A percentile compares a stretch with the other conserved stretches of the same genome.
Evolutionary conservation across 441 rosid genomes (phyloP).

Genomic region (Mallotus repandus): DNA sequence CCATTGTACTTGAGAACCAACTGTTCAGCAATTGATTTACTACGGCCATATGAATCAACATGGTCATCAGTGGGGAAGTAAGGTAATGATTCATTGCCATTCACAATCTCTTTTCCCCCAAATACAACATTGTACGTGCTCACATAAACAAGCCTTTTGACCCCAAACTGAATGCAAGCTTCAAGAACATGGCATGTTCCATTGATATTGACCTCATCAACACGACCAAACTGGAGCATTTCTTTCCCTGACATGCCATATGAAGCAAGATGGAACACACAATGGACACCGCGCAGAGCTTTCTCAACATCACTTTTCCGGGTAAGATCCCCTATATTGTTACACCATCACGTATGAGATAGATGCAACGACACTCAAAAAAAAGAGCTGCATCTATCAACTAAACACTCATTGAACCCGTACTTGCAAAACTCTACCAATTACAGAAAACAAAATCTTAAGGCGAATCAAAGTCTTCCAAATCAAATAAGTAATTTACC

Average conservation of each 20-base stretch:
- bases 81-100: slow-evolving; percentile 72
- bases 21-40: slow-evolving; percentile 86
- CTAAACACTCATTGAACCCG: neutral
- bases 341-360: slow-evolving; percentile 8
- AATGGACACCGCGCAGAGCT: slow-evolving; percentile 64
- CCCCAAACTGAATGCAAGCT: slow-evolving; percentile 57
- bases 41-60: slow-evolving; percentile 72
- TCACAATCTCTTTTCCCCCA: slow-evolving; percentile 82
- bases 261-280: slow-evolving; percentile 93
- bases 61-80: slow-evolving; percentile 83
- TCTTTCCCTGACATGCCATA: slow-evolving; percentile 94
- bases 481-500: no score
- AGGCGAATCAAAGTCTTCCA: no score
- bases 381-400: neutral
- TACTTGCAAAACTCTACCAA: neutral
- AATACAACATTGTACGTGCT: slow-evolving; percentile 93
- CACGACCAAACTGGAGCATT: slow-evolving; percentile 80
- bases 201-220: slow-evolving; percentile 73
- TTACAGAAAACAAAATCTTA: neutral
- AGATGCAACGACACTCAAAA: neutral
- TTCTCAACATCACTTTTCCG: slow-evolving; percentile 58
- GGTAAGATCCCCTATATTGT: slow-evolving; percentile 55
- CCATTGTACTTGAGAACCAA: slow-evolving; percentile 76
- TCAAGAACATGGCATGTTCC: slow-evolving; percentile 85
- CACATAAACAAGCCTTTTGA: slow-evolving; percentile 70